Base-by-base conservation (phyloP, 495 filamentous ascomycete genomes). In the Pseudomonodictys pantanalensis region DNA sequence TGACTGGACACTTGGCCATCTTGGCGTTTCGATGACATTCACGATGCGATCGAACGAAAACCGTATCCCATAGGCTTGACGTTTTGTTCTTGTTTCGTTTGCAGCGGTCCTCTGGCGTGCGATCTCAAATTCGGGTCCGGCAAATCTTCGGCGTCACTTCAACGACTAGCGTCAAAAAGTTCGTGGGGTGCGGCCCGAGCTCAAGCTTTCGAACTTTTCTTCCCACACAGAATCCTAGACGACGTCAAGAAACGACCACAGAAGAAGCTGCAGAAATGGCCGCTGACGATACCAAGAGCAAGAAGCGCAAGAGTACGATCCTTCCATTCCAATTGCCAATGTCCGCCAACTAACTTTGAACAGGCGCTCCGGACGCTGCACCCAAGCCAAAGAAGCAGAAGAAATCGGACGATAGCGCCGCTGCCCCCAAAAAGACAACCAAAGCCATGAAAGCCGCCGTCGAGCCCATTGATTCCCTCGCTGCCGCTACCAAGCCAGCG, bases 221-320 rank as follows among this genome's bases (percentile, higher is more conserved):
- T 25, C 26, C 29, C 54, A 26, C 61, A 56, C 29, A 51, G 35
- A 26, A 32, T 10, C 33, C n/a, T n/a, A 10, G 17, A 12, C 38
- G 26, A 45, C 41, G 49, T 29, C 51, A 39, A 29, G 6, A 32
- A 38, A 38, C 38, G 9, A 63, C 52, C 7, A 6, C 20, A 11
- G 18, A 17, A 28, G 5, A 18, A 20, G 29, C 57, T 42, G 15
- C 43, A 46, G 76, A 66, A 73, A 91, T 91, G 88, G 84, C 86
- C 29, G 81, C 84, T 50, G 86, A 86, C 68, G 46, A 56, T 15
- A 77, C 80, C 57, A 86, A 84, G 60, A 78, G 77, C 55, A 88
- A 83, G 69, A 90, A 90, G 77, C 79, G 85, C 69, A 91, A 89
- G 78, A 81, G 88, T 88, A 78, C 52, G 75, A 72, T 26, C 23